phyloP scores from a whole-genome alignment of 83 land plant species.

The Isoetes engelmannii region DNA sequence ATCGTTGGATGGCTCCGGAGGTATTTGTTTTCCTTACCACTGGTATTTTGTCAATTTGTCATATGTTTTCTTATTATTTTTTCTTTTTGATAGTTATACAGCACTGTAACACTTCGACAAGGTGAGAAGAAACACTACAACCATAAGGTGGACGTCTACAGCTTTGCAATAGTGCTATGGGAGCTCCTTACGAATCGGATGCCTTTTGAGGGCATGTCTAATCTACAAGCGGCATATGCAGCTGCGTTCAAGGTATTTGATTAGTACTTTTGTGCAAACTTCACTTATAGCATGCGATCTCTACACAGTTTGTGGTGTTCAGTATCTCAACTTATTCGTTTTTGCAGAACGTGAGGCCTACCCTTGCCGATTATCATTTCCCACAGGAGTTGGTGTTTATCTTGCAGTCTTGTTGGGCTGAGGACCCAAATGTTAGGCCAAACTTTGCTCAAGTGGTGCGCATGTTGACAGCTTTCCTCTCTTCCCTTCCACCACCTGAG shows the following conservation, averaged over 20 bases:
- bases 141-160: slow-evolving; percentile 79
- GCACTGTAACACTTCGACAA: slow-evolving; percentile 71
- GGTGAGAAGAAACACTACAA: slow-evolving; percentile 89
- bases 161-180: slow-evolving; percentile 82
- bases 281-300: neutral
- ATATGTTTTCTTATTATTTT: neutral
- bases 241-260: slow-evolving; percentile 73
- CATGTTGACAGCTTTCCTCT: slow-evolving; percentile 48
- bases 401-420: slow-evolving; percentile 72
- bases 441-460: slow-evolving; percentile 71
- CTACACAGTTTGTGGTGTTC: neutral
- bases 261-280: neutral
- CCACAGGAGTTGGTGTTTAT: slow-evolving; percentile 59
- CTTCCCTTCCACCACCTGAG: slow-evolving; percentile 37
- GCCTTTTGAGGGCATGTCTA: slow-evolving; percentile 91
- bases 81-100: slow-evolving; percentile 49
- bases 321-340: neutral
- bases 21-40: slow-evolving; percentile 20
- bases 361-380: slow-evolving; percentile 51
- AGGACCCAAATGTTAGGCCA: slow-evolving; percentile 65
- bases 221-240: slow-evolving; percentile 86
- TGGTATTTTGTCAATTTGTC: too few relatives aligned
- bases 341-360: slow-evolving; percentile 55
- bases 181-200: slow-evolving; percentile 66
- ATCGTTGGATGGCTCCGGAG: slow-evolving; percentile 91